A percentile compares a stretch with the other conserved stretches of the same genome.
phyloP scores from a whole-genome alignment of 208 protist species.

The Porcisia hertigi region DNA sequence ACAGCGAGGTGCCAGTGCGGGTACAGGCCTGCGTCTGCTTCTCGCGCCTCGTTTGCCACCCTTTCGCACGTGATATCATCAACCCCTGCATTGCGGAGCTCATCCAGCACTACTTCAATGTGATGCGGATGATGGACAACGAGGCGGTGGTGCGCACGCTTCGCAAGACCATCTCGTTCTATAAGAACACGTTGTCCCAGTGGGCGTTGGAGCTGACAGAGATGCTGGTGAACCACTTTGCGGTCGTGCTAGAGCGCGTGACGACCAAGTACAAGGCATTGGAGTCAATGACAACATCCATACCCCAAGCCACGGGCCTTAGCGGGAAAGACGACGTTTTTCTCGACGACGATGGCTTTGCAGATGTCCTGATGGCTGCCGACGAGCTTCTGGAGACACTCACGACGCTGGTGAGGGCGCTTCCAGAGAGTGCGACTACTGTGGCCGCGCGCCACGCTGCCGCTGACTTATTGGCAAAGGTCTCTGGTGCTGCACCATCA shows the following conservation, averaged over 20 bases:
- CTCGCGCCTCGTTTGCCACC: constrained; percentile 75
- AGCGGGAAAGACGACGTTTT: constrained; percentile 1
- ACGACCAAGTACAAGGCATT: constrained; percentile 49
- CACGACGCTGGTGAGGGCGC: constrained; percentile 66
- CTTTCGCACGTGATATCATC: constrained; percentile 70
- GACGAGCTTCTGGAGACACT: constrained; percentile 88
- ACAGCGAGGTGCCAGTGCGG: constrained; percentile 83
- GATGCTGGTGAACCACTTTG: constrained; percentile 85
- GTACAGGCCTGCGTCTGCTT: constrained; percentile 89
- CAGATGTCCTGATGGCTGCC: constrained; percentile 69
- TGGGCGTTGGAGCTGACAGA: constrained; percentile 84
- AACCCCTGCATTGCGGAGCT: constrained; percentile 86
- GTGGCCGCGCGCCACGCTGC: constrained; percentile 13
- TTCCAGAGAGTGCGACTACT: constrained; percentile 42
- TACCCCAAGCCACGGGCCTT: not conserved
- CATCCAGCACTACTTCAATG: constrained; percentile 89
- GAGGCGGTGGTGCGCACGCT: constrained; percentile 90
- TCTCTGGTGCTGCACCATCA: not conserved
- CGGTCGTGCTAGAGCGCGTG: constrained; percentile 52
- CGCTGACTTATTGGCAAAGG: constrained; percentile 5
- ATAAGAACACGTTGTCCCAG: constrained; percentile 83
- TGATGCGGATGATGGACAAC: constrained; percentile 92
- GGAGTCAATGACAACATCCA: constrained; percentile 18
- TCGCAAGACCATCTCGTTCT: constrained; percentile 86
- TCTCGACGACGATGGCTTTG: constrained; percentile 57